Evolutionary conservation across 495 filamentous ascomycete genomes (phyloP), one percentile per base, ranked within the genome.

Genomic region (Entonaema liquescens): DNA sequence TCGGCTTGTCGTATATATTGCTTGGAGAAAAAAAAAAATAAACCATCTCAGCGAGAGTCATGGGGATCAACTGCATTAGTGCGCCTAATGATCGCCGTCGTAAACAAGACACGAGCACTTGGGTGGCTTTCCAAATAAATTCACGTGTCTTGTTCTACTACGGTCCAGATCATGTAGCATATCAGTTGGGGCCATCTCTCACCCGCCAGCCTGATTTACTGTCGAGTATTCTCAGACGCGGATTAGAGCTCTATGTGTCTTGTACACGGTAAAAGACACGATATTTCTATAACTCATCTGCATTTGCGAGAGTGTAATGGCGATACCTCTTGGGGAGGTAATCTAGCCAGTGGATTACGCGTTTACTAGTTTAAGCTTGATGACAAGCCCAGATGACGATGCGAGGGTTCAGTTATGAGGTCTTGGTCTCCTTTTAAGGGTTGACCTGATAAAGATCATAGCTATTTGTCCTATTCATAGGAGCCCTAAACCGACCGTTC

Each of bases 71-170:
- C 52, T 64, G 56, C 36, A 29, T 57, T 56, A 49, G 7, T 56
- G 49, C 47, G 50, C 44, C 44, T 56, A 35, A 28, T 35, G 57
- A 59, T 59, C 50, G 15, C 59, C 62, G 17, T 23, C 53, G 44
- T 36, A 42, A 52, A 59, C 38, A 63, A 38, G 68, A 33, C 26
- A 55, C 44, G 21, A 59, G 59, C 63, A 67, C 21, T 59, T 54
- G 31, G 62, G 53, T 49, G 47, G 36, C 40, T 65, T 67, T 23
- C 26, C 52, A 28, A 38, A n/a, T n/a, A 42, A 62, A 50, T 33
- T 62, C 42, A 40, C 21, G 40, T 71, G 57, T 55, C 42, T 65
- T 50, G 58, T 57, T 59, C 54, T 50, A 53, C 58, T 62, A 57
- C 59, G 59, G 59, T 29, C 47, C 44, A 47, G 62, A 58, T 72